phyloP scores from a whole-genome alignment of 352 stramenopile species.

The Pythium dissotocum region DNA sequence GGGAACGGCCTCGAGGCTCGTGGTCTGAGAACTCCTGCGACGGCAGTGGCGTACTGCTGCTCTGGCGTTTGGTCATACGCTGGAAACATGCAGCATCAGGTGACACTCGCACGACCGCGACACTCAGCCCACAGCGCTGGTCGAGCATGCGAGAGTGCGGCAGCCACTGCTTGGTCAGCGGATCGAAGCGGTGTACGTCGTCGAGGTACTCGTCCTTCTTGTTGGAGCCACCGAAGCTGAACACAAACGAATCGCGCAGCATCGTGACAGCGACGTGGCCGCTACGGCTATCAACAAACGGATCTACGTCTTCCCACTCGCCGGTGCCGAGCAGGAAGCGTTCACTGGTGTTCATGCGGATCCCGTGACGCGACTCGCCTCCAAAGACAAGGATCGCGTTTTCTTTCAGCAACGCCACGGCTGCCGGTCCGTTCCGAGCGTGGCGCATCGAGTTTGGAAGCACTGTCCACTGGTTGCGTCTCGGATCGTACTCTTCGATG shows the following conservation, averaged over 20 bases:
- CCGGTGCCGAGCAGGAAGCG: constrained; percentile 40
- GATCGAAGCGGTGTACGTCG: constrained; percentile 65
- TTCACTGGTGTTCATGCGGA: constrained; percentile 67
- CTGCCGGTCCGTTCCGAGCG: constrained; percentile 61
- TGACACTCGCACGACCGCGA: constrained; percentile 48
- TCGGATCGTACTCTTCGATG: constrained; percentile 62
- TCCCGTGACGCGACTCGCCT: constrained; percentile 63
- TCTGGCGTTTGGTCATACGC: not conserved
- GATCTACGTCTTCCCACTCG: constrained; percentile 50
- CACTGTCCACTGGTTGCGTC: constrained; percentile 45
- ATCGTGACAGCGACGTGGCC: constrained; percentile 64
- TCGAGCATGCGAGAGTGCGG: constrained; percentile 58
- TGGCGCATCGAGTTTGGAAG: constrained; percentile 49
- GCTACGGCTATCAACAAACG: constrained; percentile 64
- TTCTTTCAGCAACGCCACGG: constrained; percentile 43
- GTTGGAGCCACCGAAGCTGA: constrained; percentile 70
- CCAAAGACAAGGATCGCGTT: constrained; percentile 68
- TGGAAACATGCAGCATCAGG: constrained; percentile 44
- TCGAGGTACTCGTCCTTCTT: constrained; percentile 78
- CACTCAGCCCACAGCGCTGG: constrained; percentile 65
- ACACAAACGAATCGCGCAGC: constrained; percentile 67
- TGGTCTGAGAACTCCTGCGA: not conserved
- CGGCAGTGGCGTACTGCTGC: not conserved
- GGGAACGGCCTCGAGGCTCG: not conserved
- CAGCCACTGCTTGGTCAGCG: constrained; percentile 62